Percentiles rank a stretch among this genome's conserved stretches.
These are phyloP conservation scores for Cercospora canescens DNA, from an alignment of 2,329 filamentous ascomycete species.

Conservation along the genomic window DNA sequence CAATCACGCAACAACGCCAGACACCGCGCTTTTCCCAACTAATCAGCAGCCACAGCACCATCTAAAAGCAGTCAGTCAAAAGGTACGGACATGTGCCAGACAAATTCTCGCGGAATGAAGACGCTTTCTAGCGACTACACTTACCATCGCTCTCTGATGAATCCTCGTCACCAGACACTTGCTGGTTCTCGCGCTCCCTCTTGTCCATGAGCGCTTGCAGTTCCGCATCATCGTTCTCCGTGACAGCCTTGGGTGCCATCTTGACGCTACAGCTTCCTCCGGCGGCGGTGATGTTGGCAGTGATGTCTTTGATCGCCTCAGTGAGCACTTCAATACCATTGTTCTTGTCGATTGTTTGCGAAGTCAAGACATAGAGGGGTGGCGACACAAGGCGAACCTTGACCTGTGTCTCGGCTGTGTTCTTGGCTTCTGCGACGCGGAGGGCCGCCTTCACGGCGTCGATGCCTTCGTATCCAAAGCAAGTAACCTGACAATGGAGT, in stretches of 20 bases:
- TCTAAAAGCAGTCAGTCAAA: too few relatives aligned
- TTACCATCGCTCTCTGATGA: conserved; percentile 92
- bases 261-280: conserved; percentile 84
- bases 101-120: too few relatives aligned
- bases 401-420: conserved; percentile 89
- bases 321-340: conserved; percentile 81
- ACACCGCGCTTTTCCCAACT: conserved; percentile 19
- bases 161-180: conserved; percentile 97
- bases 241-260: conserved; percentile 99
- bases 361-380: conserved; percentile 93
- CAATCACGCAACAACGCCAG: conserved; percentile 18
- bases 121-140: too few relatives aligned
- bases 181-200: conserved; percentile 94
- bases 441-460: conserved; percentile 95
- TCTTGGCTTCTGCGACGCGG: conserved; percentile 85
- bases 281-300: conserved; percentile 72
- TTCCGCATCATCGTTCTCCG: conserved; percentile 96
- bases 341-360: conserved; percentile 90
- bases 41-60: conserved; percentile 53
- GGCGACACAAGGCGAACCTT: conserved; percentile 99
- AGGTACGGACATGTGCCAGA: too few relatives aligned
- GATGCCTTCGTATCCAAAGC: conserved; percentile 91
- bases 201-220: conserved; percentile 99
- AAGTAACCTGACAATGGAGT: conserved; percentile 59
- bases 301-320: conserved; percentile 85